Evolutionary conservation across 2,329 filamentous ascomycete species (phyloP), one percentile per base, ranked within the genome.

Genomic region (Phaeoacremonium minimum): DNA sequence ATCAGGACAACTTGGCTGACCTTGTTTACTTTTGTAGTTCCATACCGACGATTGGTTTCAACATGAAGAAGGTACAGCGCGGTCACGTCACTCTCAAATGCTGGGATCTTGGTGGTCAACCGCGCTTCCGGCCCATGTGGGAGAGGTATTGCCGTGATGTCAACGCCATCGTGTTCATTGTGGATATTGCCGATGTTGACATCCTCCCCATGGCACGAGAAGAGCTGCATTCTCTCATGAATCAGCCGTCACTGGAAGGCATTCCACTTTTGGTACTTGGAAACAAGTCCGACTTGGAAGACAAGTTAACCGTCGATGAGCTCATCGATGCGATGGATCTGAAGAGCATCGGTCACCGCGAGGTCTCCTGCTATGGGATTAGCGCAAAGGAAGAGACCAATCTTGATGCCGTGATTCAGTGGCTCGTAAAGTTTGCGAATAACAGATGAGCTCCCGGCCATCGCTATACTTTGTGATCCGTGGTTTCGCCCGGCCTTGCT

Each of bases 321-420:
- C 67, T 98, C 57, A 97, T 98, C 66, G 91, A 95, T 43, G 83
- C 83, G 45, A 76, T 98, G 64, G 83, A 95, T 52, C 75, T 98
- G 40, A 95, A 93, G 61, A 80, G 79, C 49, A 89, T 98, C 59
- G 85, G 83, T 42, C 84, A 88, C 53, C 87, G 93, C 37, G 93
- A 98, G 63, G 91, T 98, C 50, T 95, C 88, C 67, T 97, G 93
- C 67, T 98, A 98, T 63, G 91, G 91, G 44, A 96, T 98, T 67
- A 96, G 90, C 60, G 93, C 91, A 43, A 97, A 97, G 64, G 91
- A 97, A 61, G 93, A 98, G 67, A 98, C 91, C 40, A 98, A 98
- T 66, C 80, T 98, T 47, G 91, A 98, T 57, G 93, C 91, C 6
- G 93, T 98, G 35, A 73, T 98, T 52, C 87, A 95, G 60, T 98